Evolutionary conservation across 2,329 filamentous ascomycete genomes (phyloP), one percentile per base, ranked within the genome.

Genomic region (Onygenales sp.): DNA sequence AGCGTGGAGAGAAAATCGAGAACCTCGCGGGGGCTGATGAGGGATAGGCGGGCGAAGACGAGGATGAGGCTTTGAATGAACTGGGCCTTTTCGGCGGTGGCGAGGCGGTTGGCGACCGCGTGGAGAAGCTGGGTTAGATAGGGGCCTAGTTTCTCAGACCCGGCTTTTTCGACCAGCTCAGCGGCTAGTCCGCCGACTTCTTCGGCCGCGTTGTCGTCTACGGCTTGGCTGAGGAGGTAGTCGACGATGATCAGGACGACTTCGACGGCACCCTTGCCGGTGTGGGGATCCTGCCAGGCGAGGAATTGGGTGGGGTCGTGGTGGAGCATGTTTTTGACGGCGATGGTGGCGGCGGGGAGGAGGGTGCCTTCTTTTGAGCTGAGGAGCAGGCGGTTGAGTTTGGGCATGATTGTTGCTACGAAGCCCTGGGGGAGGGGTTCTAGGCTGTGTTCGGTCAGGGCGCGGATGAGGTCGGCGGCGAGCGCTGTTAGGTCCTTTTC

Each of bases 21-120:
- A 2, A 98, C 91, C 62, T 97, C 93, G 27, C 83, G 82, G 8
- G 92, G 87, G 47, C 88, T 90, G 49, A 87, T 83, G 11, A 97
- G 78, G 8, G 90, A 92, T 7, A 98, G 77, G 44, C 92, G 84
- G 2, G 92, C 93, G 69, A 98, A 98, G 1, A 98, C 93, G 5
- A 97, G 78, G 52, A 95, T 96, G 49, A 98, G 75, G 52, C 89
- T 95, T 71, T 98, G 93, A 58, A 98, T 97, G 66, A 98, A 94
- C 6, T 86, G 84, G 0, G 92, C 87, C 46, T 90, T 84, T 58
- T 89, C 80, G 2, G 93, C 93, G 5, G 86, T 87, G 5, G 85
- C 86, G 13, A 98, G 78, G 54, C 93, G 83, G 49, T 84, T 84
- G 3, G 93, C 93, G 13, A 98, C 92, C 14, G 92, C 93, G 62